These are phyloP conservation scores for Colletotrichum truncatum DNA, from an alignment of 2,329 filamentous ascomycete genomes.

Conservation along the genomic window DNA sequence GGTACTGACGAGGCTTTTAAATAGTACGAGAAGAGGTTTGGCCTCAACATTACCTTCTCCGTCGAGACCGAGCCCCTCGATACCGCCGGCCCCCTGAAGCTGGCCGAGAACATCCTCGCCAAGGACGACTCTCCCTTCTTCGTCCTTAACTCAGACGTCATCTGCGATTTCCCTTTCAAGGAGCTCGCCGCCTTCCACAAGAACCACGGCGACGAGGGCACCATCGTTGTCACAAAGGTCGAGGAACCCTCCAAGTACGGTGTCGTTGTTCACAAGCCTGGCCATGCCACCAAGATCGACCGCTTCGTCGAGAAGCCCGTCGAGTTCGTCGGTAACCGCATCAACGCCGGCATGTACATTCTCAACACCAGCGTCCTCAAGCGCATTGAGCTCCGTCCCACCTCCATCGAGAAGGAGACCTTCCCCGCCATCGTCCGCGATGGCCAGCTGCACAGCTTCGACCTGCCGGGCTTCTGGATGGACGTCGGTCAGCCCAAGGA, in stretches of 20 bases:
- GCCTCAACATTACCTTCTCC: constrained; percentile 96
- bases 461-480: constrained; percentile 99
- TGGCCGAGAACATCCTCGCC: constrained; percentile 89
- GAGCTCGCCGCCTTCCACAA: constrained; percentile 93
- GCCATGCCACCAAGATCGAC: constrained; percentile 90
- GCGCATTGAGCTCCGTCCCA: constrained; percentile 94
- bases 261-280: constrained; percentile 96
- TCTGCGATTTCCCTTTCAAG: constrained; percentile 96
- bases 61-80: constrained; percentile 96
- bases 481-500: constrained; percentile 99
- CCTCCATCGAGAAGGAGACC: constrained; percentile 98
- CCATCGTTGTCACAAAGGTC: constrained; percentile 98
- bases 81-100: constrained; percentile 93
- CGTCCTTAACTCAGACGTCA: constrained; percentile 97
- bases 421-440: constrained; percentile 95
- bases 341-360: constrained; percentile 99
- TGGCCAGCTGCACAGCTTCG: constrained; percentile 92
- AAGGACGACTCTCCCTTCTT: constrained; percentile 98
- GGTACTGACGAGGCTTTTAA: constrained; percentile 27
- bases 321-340: constrained; percentile 97
- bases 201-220: constrained; percentile 91
- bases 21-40: constrained; percentile 90
- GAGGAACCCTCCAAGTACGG: constrained; percentile 99
- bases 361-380: constrained; percentile 90
- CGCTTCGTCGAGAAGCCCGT: constrained; percentile 99